A percentile compares a stretch with the other conserved stretches of the same genome.
These are phyloP conservation scores for Helianthus annuus DNA, from an alignment of 129 eudicot genomes.

Conservation along the genomic window DNA sequence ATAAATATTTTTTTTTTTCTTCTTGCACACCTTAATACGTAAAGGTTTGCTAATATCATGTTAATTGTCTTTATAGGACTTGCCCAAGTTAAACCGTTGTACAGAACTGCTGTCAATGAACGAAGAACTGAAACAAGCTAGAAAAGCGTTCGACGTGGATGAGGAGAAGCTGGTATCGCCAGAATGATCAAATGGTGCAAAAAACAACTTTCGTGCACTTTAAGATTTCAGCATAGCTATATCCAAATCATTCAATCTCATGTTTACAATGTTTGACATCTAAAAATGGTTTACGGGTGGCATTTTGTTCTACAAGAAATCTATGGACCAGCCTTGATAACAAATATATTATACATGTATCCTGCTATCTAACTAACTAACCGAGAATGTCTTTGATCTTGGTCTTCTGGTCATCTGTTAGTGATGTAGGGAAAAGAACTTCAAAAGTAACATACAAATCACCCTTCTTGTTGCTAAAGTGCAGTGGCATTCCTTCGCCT, in stretches of 20 bases:
- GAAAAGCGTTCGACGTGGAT: slow-evolving; percentile 82
- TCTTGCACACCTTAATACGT: neutral
- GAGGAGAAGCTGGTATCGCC: slow-evolving; percentile 42
- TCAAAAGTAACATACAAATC: slow-evolving; percentile 83
- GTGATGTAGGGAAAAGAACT: slow-evolving; percentile 84
- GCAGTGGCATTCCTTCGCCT: slow-evolving; percentile 99
- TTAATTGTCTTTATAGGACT: slow-evolving; percentile 48
- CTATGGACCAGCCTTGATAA: neutral
- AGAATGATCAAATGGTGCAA: slow-evolving; percentile 20
- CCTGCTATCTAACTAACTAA: slow-evolving; percentile 28
- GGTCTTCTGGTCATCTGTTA: slow-evolving; percentile 80
- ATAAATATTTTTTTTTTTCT: neutral
- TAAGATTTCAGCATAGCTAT: neutral
- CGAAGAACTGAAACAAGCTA: slow-evolving; percentile 94
- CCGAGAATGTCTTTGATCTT: slow-evolving; percentile 71
- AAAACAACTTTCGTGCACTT: neutral
- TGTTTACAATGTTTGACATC: neutral
- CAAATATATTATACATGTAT: neutral
- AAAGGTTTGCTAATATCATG: neutral
- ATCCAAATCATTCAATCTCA: neutral
- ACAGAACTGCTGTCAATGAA: slow-evolving; percentile 84
- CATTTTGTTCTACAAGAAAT: neutral
- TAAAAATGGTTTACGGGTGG: neutral
- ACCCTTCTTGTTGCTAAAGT: slow-evolving; percentile 85
- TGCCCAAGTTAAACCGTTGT: slow-evolving; percentile 76